Base-by-base conservation (phyloP, 163 green algal genomes). In the Coccomyxa subellipsoidea region DNA sequence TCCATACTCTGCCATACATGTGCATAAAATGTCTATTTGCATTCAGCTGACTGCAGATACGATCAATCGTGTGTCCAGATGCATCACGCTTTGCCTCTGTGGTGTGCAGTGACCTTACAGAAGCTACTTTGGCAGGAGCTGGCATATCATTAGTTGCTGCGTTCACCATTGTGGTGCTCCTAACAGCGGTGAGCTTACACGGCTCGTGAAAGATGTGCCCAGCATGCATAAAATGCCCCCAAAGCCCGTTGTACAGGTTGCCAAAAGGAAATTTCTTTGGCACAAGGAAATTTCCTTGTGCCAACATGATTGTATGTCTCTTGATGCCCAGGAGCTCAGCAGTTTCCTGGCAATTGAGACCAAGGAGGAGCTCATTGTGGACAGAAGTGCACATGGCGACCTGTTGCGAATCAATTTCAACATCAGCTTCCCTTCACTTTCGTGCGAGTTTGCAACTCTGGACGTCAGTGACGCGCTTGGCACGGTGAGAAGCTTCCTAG, bases 331-430 rank as follows among this genome's bases (percentile, higher is more conserved):
- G 95, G 95, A 98, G 80, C 84, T 98, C 5, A 86, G 85, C 1
- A 79, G 87, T 1, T 98, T 96, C 85, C 77, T 96, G 3, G 86
- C 81, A 0, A 75, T 89, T 4, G 85, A 91, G 36, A 96, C 91
- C 1, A 87, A 83, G 4, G 92, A 92, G 2, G 82, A 94, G 71
- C 84, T 98, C 53, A 83, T 98, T 0, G 94, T 98, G 0, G 95
- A 98, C 83, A 87, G 93, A 39, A 96, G 91, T 75, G 73, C 88
- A 36, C 91, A 94, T 23, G 95, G 94, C 18, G 96, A 99, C 77
- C 87, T 98, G n/a, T 81, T 99, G 25, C 92, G 96, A 37, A 91
- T 99, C 34, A 98, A 97, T 85, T 99, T 99, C 89, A 98, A 99
- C 85, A 89, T 99, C 84, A 96, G 90, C 69, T 91, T 92, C 66